phyloP scores from a whole-genome alignment of 495 filamentous ascomycete genomes.

The Staphylotrichum tortipilum region DNA sequence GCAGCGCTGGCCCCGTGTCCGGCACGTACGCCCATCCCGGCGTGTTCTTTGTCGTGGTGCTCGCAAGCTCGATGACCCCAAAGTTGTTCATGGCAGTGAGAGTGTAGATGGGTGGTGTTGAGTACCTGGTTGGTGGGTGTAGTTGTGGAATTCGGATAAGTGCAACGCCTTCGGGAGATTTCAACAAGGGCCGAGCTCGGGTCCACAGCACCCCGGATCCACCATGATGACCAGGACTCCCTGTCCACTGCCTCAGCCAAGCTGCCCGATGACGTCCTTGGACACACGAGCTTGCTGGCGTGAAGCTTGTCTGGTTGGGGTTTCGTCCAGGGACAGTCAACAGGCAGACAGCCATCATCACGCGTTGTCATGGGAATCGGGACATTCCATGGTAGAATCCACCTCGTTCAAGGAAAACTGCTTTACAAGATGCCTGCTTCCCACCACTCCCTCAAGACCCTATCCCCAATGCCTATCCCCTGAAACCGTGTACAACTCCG shows the following conservation, averaged over 20 bases:
- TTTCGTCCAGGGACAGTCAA: too few relatives aligned
- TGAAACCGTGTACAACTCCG: too few relatives aligned
- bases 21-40: conserved; percentile 88
- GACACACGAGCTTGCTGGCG: too few relatives aligned
- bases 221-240: not conserved
- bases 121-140: conserved; percentile 9
- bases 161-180: not conserved
- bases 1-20: conserved; percentile 56
- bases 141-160: not conserved
- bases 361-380: too few relatives aligned
- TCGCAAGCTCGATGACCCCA: conserved; percentile 67
- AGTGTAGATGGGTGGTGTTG: not conserved
- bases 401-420: not conserved
- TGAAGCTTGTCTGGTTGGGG: too few relatives aligned
- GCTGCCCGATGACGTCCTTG: not conserved
- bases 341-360: too few relatives aligned
- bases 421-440: not conserved
- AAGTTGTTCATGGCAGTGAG: conserved; percentile 49
- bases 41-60: conserved; percentile 53
- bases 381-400: too few relatives aligned
- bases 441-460: not conserved
- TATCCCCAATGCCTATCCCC: too few relatives aligned
- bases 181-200: not conserved
- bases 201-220: not conserved
- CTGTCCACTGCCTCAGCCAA: too few relatives aligned